Evolutionary conservation across 495 filamentous ascomycete species (phyloP).

Genomic region (Aspergillus incahuasiensis): DNA sequence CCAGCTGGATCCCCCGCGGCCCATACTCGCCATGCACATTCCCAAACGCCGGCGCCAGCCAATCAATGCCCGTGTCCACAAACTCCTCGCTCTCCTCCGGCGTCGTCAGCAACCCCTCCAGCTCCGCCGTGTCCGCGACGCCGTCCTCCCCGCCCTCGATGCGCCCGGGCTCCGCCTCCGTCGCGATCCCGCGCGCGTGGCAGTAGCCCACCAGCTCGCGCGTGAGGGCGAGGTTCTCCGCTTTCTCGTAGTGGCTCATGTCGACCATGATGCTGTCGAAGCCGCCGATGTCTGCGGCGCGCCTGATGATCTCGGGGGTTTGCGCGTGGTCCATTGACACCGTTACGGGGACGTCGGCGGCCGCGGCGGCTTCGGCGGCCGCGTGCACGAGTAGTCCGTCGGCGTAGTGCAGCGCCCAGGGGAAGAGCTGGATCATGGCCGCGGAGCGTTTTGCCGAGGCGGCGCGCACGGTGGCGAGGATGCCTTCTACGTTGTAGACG

Average conservation of each 20-base stretch:
- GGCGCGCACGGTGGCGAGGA: constrained; percentile 72
- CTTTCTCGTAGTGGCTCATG: constrained; percentile 79
- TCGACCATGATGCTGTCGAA: constrained; percentile 84
- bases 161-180: constrained; percentile 75
- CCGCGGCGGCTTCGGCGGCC: constrained; percentile 57
- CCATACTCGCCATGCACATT: constrained; percentile 86
- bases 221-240: constrained; percentile 70
- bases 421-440: constrained; percentile 80
- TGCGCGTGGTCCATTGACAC: constrained; percentile 78
- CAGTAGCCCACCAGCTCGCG: constrained; percentile 66
- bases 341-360: constrained; percentile 64
- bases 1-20: constrained; percentile 63
- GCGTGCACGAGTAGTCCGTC: constrained; percentile 58
- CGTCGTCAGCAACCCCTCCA: constrained; percentile 72
- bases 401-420: constrained; percentile 75
- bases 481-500: constrained; percentile 83
- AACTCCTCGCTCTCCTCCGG: constrained; percentile 73
- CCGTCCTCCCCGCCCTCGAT: constrained; percentile 87
- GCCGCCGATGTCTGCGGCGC: constrained; percentile 58
- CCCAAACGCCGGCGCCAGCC: constrained; percentile 79
- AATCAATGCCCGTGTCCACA: constrained; percentile 74
- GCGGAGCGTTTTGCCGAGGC: constrained; percentile 70
- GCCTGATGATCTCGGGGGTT: constrained; percentile 63
- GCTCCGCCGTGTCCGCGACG: constrained; percentile 67
- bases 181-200: constrained; percentile 68